A percentile compares a stretch with the other conserved stretches of the same genome.
These are phyloP conservation scores for Leccinellum luteum DNA, from an alignment of 768 basidiomycete genomes.

Conservation along the genomic window DNA sequence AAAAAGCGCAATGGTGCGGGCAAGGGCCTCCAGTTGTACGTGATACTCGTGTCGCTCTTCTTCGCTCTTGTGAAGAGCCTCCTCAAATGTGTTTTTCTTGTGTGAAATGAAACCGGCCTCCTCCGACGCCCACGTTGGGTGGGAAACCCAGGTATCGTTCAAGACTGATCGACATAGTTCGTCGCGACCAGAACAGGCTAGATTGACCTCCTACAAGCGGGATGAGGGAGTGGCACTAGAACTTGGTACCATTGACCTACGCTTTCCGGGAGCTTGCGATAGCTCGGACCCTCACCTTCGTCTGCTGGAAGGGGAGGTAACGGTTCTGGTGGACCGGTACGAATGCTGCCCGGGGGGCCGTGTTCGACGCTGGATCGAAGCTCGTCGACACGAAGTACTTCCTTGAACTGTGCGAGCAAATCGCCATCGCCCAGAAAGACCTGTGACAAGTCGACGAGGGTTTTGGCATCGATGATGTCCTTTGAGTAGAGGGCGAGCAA, in stretches of 20 bases:
- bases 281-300: slow-evolving; percentile 90
- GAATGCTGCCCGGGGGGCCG: slow-evolving; percentile 76
- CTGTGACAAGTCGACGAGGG: slow-evolving; percentile 76
- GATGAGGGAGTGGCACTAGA: neutral
- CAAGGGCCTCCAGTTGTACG: slow-evolving; percentile 88
- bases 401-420: slow-evolving; percentile 80
- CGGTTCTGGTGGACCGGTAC: slow-evolving; percentile 73
- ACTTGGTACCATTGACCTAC: slow-evolving; percentile 48
- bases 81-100: slow-evolving; percentile 96
- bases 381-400: slow-evolving; percentile 79
- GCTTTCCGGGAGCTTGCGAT: slow-evolving; percentile 82
- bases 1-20: slow-evolving; percentile 85
- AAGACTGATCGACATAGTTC: slow-evolving; percentile 93
- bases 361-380: slow-evolving; percentile 55
- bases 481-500: slow-evolving; percentile 86
- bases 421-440: slow-evolving; percentile 82
- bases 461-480: slow-evolving; percentile 85
- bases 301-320: slow-evolving; percentile 76
- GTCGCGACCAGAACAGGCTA: slow-evolving; percentile 94
- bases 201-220: slow-evolving; percentile 66
- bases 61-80: slow-evolving; percentile 93
- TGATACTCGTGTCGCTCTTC: slow-evolving; percentile 99
- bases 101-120: slow-evolving; percentile 92
- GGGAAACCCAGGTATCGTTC: slow-evolving; percentile 98
- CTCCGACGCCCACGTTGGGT: slow-evolving; percentile 97